Base-by-base conservation (phyloP, 345 rosid genomes). In the Hypericum perforatum region DNA sequence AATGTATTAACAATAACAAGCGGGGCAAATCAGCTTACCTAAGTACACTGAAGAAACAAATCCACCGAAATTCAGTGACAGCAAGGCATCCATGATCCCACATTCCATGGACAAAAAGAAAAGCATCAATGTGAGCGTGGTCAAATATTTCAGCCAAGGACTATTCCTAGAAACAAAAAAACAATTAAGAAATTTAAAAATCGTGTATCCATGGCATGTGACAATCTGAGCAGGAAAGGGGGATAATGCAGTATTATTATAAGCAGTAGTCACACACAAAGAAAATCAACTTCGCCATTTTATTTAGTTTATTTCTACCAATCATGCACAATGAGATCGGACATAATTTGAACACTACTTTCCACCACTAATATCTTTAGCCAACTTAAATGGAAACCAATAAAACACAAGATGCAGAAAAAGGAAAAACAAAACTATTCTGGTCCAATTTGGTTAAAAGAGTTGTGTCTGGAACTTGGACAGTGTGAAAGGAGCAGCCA, bases 31-130 rank as follows among this genome's bases (percentile, higher is more conserved):
- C 52, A 39, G 16, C 86, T 79, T 69, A 91, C 98, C 98, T 39
- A 92, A 74, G 73, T 92, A 92, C n/a, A 92, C 98, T 92, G 89
- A 66, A 61, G 81, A 42, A 11, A 10, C 39, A 48, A 56, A 50
- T 43, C 49, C 32, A 22, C 49, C 36, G 16, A 7, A 2, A 14
- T 40, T 53, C 52, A 65, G 58, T 52, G 64, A 42, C 69, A 68
- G 43, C 76, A 51, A 60, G 46, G 58, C 48, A 51, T 40, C 62
- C 53, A 58, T 45, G 8, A 59, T 44, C 55, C 59, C 70, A 15
- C 56, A 39, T 52, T 63, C 45, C 73, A 75, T 74, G 81, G 69
- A 68, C 45, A 47, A 51, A 56, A 61, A 22, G 8, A 40, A 62
- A 22, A 22, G 32, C 8, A 44, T 52, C 55, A 72, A 47, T 39